A percentile compares a stretch with the other conserved stretches of the same genome.
phyloP scores from a whole-genome alignment of 805 yeast species.

The Wickerhamiella domercqiae region DNA sequence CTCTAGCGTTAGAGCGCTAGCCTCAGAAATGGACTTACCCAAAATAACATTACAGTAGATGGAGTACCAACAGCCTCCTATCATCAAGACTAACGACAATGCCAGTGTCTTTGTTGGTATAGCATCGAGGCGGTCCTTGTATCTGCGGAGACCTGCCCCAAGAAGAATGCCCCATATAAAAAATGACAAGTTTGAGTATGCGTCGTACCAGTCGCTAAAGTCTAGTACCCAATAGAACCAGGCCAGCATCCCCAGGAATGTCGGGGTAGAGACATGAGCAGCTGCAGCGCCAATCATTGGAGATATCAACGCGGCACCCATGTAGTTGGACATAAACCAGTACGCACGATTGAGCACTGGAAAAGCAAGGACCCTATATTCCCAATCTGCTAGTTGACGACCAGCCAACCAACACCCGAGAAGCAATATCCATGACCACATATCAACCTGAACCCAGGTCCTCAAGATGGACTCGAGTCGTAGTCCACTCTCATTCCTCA shows the following conservation, averaged over 20 bases:
- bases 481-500: constrained; percentile 4
- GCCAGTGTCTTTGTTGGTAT: constrained; percentile 4
- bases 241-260: constrained; percentile 3
- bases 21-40: constrained; percentile 1
- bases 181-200: constrained; percentile 6
- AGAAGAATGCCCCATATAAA: constrained; percentile 6
- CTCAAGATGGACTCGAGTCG: constrained; percentile 5
- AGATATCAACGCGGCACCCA: constrained; percentile 4
- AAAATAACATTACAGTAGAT: constrained; percentile 4
- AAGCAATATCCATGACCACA: constrained; percentile 7
- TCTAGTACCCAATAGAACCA: constrained; percentile 4
- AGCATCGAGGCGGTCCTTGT: background rate
- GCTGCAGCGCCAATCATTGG: constrained; percentile 7
- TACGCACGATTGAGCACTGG: constrained; percentile 6
- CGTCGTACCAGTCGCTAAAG: constrained; percentile 4
- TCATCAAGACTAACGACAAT: background rate
- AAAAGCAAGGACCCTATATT: background rate
- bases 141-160: constrained; percentile 9
- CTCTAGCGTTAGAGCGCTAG: constrained; percentile 6
- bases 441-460: constrained; percentile 8
- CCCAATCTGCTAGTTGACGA: background rate
- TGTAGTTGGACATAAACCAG: constrained; percentile 10
- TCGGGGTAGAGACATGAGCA: constrained; percentile 4
- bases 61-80: constrained; percentile 2
- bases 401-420: background rate